These are phyloP conservation scores for Leucocoprinus leucothites DNA, from an alignment of 768 basidiomycete species.

Conservation along the genomic window DNA sequence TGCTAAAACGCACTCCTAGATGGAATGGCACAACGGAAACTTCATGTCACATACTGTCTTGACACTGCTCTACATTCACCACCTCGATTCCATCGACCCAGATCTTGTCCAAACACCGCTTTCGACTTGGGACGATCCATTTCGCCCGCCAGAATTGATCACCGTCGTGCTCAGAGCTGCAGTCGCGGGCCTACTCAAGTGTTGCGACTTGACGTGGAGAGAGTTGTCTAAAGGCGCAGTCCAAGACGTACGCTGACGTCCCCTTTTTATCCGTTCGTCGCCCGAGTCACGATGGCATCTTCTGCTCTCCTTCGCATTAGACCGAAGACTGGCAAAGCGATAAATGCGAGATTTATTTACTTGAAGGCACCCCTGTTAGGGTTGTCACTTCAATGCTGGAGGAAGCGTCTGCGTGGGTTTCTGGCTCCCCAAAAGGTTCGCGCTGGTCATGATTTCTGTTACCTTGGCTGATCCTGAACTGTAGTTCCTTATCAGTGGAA, in stretches of 20 bases:
- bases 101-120: conserved; percentile 36
- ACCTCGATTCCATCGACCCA: conserved; percentile 57
- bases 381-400: conserved; percentile 55
- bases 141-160: conserved; percentile 59
- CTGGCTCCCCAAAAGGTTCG: conserved; percentile 39
- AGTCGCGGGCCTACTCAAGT: conserved; percentile 71
- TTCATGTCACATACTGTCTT: conserved; percentile 85
- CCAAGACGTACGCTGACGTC: conserved; percentile 60
- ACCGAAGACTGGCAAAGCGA: conserved; percentile 89
- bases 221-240: conserved; percentile 76
- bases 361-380: conserved; percentile 58
- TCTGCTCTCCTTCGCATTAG: conserved; percentile 34
- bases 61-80: conserved; percentile 73
- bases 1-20: conserved; percentile 40
- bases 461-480: neutral
- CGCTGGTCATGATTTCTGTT: neutral
- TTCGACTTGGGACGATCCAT: conserved; percentile 30
- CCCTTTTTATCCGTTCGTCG: conserved; percentile 8
- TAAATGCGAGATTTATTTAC: conserved; percentile 76
- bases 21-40: conserved; percentile 85
- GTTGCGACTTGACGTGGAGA: conserved; percentile 77
- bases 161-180: conserved; percentile 66
- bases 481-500: conserved; percentile 48
- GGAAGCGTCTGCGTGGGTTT: conserved; percentile 60
- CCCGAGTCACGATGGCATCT: neutral